These are phyloP conservation scores for Hyphopichia buzzinii DNA, from an alignment of 1,139 yeast genomes.

Conservation along the genomic window DNA sequence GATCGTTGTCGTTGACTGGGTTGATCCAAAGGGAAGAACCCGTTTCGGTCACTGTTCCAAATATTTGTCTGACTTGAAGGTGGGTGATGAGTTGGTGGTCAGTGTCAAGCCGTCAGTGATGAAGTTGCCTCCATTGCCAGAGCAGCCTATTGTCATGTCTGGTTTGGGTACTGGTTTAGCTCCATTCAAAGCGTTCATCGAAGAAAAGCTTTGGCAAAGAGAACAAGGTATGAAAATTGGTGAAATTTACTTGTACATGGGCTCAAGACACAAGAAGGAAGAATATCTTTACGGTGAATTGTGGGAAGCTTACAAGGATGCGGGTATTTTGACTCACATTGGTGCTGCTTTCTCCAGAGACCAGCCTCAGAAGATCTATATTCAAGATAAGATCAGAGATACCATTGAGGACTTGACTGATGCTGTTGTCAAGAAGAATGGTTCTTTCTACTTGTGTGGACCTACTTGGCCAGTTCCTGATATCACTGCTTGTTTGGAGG, in stretches of 20 bases:
- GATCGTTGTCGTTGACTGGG: constrained; percentile 96
- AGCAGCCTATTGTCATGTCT: constrained; percentile 93
- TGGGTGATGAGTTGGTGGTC: constrained; percentile 88
- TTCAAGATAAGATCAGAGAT: constrained; percentile 90
- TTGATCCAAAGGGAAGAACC: constrained; percentile 78
- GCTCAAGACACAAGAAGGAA: constrained; percentile 94
- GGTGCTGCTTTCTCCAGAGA: constrained; percentile 99
- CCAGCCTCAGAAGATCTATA: constrained; percentile 91
- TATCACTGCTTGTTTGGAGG: constrained; percentile 86
- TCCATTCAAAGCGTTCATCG: constrained; percentile 96
- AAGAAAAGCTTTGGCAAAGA: constrained; percentile 92
- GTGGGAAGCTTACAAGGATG: constrained; percentile 95
- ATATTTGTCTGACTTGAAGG: constrained; percentile 71
- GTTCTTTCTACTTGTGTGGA: constrained; percentile 95
- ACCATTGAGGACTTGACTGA: constrained; percentile 69
- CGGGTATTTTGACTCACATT: constrained; percentile 88
- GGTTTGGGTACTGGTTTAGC: constrained; percentile 99
- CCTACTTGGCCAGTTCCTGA: constrained; percentile 99
- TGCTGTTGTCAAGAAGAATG: constrained; percentile 75
- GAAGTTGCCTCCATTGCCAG: constrained; percentile 86
- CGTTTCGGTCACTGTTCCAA: constrained; percentile 95
- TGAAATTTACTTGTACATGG: constrained; percentile 82
- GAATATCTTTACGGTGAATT: constrained; percentile 95
- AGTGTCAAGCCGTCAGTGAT: constrained; percentile 96
- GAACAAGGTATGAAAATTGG: constrained; percentile 89